Evolutionary conservation across 352 stramenopile species (phyloP), one percentile per base, ranked within the genome.

Genomic region (Globisporangium abappressorium): DNA sequence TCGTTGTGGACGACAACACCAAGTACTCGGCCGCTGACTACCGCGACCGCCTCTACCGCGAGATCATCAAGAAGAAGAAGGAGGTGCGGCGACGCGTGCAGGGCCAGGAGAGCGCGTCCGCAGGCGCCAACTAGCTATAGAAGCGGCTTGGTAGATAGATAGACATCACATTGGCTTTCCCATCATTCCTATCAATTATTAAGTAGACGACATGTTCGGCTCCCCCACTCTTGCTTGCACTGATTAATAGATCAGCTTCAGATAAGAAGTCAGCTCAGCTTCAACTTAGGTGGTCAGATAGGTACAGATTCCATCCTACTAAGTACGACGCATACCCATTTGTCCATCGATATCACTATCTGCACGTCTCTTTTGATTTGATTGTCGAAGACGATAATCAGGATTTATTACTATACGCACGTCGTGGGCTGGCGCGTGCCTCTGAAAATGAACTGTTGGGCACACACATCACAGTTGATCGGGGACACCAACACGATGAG

Each of bases 11-110:
- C 70, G 94, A 98, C 81, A 98, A 98, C 74, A 97, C 92, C 66
- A 98, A 98, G 77, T 95, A 97, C 68, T 97, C 90, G 34, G 93
- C 92, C 9, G 88, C 89, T 15, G 92, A 98, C 79, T 98, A 98
- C 72, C 84, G 94, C 28, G 91, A 98, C 57, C 85, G 90, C 11
- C 78, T 98, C 30, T 98, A 98, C 70, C 81, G 80, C 30, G 90
- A 98, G 68, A 98, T 98, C 74, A 96, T 94, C 65, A 94, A 97
- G 72, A 93, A 94, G 66, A 97, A 97, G 69, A 97, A 97, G 68
- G 93, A 98, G 41, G 82, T 94, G 58, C 83, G 93, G 60, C 80
- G 85, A 66, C 74, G 41, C 41, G 41, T 47, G 12, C 15, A 47
- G 14, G 41, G 77, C 30, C 65, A 76, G 18, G 72, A 78, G 8